These are phyloP conservation scores for Kazachstania taianensis DNA, from an alignment of 805 yeast species.

Conservation along the genomic window DNA sequence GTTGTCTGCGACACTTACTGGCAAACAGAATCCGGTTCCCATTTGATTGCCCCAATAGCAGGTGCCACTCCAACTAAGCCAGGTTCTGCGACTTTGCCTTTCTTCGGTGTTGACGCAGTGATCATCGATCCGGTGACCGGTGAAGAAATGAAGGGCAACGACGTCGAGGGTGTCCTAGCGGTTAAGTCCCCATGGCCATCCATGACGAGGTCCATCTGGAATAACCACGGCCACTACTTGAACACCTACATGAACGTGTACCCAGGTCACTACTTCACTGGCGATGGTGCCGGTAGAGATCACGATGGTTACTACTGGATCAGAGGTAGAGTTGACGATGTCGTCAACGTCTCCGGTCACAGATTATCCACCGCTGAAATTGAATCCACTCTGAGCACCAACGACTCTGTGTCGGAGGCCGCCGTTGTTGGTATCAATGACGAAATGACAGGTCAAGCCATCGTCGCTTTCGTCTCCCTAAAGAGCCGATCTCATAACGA, in stretches of 20 bases:
- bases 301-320: constrained; percentile 96
- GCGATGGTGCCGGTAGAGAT: constrained; percentile 98
- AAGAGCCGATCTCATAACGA: constrained; percentile 35
- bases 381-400: constrained; percentile 80
- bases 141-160: constrained; percentile 70
- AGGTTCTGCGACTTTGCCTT: constrained; percentile 93
- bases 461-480: constrained; percentile 85
- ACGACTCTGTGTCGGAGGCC: constrained; percentile 74
- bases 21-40: constrained; percentile 98
- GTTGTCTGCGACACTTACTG: constrained; percentile 95
- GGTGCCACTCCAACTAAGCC: constrained; percentile 94
- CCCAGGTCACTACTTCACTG: constrained; percentile 90
- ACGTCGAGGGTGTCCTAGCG: constrained; percentile 94
- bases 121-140: constrained; percentile 93
- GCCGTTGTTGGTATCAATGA: constrained; percentile 96
- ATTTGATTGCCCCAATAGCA: constrained; percentile 86
- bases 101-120: constrained; percentile 86
- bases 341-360: constrained; percentile 95
- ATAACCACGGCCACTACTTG: constrained; percentile 73
- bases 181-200: constrained; percentile 93
- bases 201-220: constrained; percentile 94
- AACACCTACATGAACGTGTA: constrained; percentile 92
- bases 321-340: constrained; percentile 97
- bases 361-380: constrained; percentile 97
- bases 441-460: constrained; percentile 96